Percentiles rank a stretch among this genome's conserved stretches.
Evolutionary conservation across 192 early-diverging fungal species (phyloP).

Genomic region (Backusella psychrophila): DNA sequence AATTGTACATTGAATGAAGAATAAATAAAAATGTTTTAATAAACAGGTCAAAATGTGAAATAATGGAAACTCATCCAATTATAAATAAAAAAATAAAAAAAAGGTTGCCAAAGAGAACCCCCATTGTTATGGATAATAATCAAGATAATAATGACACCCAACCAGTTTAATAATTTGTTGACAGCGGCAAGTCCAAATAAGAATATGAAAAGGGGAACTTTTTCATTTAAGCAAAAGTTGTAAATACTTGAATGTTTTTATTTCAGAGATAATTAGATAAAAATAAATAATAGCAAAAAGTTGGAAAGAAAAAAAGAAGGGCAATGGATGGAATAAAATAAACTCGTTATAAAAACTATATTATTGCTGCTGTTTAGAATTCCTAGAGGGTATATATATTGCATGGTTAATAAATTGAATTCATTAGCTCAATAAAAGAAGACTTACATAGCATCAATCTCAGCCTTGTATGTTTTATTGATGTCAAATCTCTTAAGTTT

Average conservation of each 20-base stretch:
- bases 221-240: not conserved
- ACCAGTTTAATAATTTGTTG: not conserved
- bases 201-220: not conserved
- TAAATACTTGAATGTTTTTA: not conserved
- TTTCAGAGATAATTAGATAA: not conserved
- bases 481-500: constrained; percentile 88
- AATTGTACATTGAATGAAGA: not conserved
- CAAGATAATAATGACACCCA: no score
- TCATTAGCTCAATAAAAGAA: not conserved
- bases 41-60: not conserved
- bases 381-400: not conserved
- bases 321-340: not conserved
- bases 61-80: not conserved
- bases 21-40: not conserved
- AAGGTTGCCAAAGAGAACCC: not conserved
- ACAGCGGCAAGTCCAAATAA: not conserved
- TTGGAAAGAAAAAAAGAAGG: not conserved
- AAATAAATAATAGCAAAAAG: not conserved
- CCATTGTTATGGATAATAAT: not conserved
- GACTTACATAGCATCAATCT: constrained; percentile 58
- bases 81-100: not conserved
- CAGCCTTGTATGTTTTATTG: constrained; percentile 54
- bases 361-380: not conserved
- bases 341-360: not conserved
- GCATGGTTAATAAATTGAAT: not conserved